phyloP scores from a whole-genome alignment of 2,329 filamentous ascomycete genomes.

The Sclerotinia trifoliorum region DNA sequence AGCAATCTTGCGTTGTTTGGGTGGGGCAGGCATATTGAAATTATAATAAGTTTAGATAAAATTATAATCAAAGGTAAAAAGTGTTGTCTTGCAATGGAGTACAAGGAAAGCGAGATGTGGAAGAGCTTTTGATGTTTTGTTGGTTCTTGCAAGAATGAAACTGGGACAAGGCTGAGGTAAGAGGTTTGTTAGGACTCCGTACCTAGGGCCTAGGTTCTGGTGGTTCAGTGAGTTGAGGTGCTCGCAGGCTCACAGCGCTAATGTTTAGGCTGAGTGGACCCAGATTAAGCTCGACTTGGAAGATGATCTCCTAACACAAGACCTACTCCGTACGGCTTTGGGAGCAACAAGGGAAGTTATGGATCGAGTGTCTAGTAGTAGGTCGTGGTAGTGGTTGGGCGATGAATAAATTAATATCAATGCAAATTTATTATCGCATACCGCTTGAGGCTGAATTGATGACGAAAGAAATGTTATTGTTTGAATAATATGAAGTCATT shows the following conservation, averaged over 20 bases:
- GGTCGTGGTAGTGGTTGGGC: too few species aligned
- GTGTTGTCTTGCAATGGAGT: not conserved
- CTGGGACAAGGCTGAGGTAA: constrained; percentile 9
- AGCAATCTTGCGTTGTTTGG: constrained; percentile 91
- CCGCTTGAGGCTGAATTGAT: not conserved
- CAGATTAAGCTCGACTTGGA: constrained; percentile 14
- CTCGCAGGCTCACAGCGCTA: not conserved
- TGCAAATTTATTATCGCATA: not conserved
- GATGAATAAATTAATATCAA: not conserved
- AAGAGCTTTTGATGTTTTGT: constrained; percentile 15
- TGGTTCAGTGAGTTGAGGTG: not conserved
- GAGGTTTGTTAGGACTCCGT: not conserved
- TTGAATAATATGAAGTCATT: not conserved
- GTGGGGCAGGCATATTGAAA: constrained; percentile 34
- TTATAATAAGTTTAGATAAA: not conserved
- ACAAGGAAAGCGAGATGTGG: constrained; percentile 6
- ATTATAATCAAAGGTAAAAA: not conserved
- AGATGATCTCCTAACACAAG: constrained; percentile 4
- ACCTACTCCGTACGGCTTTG: not conserved
- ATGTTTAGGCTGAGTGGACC: constrained; percentile 19
- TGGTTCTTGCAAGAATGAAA: not conserved
- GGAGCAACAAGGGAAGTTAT: not conserved
- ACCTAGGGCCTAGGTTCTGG: not conserved
- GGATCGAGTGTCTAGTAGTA: not conserved
- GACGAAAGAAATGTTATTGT: not conserved